Base-by-base conservation (phyloP, 164 flowering plant species). In the Liquidambar formosana region DNA sequence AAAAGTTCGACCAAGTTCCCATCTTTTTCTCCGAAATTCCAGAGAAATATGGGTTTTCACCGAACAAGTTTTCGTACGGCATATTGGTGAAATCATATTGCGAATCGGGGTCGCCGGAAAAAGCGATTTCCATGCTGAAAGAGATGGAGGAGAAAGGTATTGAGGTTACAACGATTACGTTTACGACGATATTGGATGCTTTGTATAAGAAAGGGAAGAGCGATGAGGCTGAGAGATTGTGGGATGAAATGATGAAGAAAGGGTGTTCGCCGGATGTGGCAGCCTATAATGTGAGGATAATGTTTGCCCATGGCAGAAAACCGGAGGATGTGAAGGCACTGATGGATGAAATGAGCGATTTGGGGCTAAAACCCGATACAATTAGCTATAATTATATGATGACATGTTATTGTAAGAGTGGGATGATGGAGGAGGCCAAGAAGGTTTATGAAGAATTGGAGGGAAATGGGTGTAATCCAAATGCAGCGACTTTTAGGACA, bases 401-500 rank as follows among this genome's bases (percentile, higher is more conserved):
- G 73, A 87, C 82, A 60, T 77, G 82, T 71, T 88, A 88, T 73
- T 87, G 83, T 59, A 80, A 67, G 75, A 73, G 71, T 65, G 91
- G 82, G 64, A 80, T 83, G 84, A 68, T 89, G 73, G 86, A 86
- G 41, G 95, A 91, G 18, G 98, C 95, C 0, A 71, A 73, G 84
- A 79, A 81, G 80, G 92, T 88, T 10, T 91, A 83, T 61, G 73
- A 81, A 51, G 82, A 66, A 18, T 61, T 93, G 72, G 75, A 74
- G 72, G 76, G 19, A 8, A 78, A 83, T 58, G 85, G 85, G 19
- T 85, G 87, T 61, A 59, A 70, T 10, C 88, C 91, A 15, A 89
- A 91, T 85, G 88, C 90, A 4, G 83, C 88, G 0, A 91, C 94
- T n/a, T 93, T 82, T 77, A 80, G 93, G 77, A 84, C 80, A 16